These are phyloP conservation scores for Lecanosticta acicola DNA, from an alignment of 2,329 filamentous ascomycete genomes.

Conservation along the genomic window DNA sequence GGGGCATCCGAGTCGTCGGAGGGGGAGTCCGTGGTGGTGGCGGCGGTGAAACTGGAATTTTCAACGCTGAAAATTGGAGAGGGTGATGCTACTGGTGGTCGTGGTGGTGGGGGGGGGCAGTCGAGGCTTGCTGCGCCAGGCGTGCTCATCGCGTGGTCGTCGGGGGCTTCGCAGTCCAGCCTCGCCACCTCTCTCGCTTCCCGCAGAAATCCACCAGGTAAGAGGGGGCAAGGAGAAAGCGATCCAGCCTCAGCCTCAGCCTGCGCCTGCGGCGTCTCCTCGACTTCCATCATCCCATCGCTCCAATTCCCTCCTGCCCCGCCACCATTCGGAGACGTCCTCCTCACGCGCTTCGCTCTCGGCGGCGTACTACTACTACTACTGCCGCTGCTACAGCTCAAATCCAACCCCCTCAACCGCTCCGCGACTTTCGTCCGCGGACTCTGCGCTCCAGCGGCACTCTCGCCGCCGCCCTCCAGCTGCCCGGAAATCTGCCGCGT, in stretches of 20 bases:
- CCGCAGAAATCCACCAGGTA: too few relatives aligned
- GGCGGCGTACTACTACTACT: too few relatives aligned
- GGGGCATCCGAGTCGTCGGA: not conserved
- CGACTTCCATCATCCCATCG: slow-evolving; percentile 1
- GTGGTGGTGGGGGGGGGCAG: too few relatives aligned
- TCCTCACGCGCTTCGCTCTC: too few relatives aligned
- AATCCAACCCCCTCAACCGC: slow-evolving; percentile 20
- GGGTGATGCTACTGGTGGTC: not conserved
- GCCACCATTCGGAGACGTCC: not conserved
- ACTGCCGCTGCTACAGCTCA: too few relatives aligned
- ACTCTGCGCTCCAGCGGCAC: slow-evolving; percentile 25
- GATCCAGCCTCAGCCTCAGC: too few relatives aligned
- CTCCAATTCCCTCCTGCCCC: not conserved
- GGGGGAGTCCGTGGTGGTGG: slow-evolving; percentile 9
- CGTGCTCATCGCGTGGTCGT: too few relatives aligned
- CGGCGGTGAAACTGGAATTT: slow-evolving; percentile 16
- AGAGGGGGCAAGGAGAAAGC: too few relatives aligned
- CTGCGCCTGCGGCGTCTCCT: not conserved
- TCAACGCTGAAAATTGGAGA: slow-evolving; percentile 1
- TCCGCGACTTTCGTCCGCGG: slow-evolving; percentile 28
- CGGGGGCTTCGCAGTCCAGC: too few relatives aligned
- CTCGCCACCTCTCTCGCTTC: too few relatives aligned
- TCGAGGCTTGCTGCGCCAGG: too few relatives aligned
- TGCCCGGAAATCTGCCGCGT: slow-evolving; percentile 3
- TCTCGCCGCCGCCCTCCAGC: slow-evolving; percentile 6